A percentile compares a stretch with the other conserved stretches of the same genome.
These are phyloP conservation scores for Coniosporium apollinis DNA, from an alignment of 495 filamentous ascomycete species.

Conservation along the genomic window DNA sequence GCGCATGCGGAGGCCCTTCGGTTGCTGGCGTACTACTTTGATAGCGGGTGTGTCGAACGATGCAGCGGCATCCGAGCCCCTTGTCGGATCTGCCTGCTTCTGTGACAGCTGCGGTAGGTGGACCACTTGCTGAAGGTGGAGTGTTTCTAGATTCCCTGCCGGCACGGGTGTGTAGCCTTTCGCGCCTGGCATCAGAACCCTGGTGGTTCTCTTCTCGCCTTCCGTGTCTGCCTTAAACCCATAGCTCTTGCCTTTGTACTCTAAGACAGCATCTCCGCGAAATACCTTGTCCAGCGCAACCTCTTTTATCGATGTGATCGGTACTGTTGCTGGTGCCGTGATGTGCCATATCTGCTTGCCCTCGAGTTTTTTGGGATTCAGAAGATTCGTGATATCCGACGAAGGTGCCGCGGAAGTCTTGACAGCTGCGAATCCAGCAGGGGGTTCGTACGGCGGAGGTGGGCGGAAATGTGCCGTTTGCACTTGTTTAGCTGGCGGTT, in stretches of 20 bases:
- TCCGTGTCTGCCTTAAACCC: constrained; percentile 29
- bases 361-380: constrained; percentile 17
- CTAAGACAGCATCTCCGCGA: constrained; percentile 19
- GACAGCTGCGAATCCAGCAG: constrained; percentile 22
- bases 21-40: constrained; percentile 30
- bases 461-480: constrained; percentile 26
- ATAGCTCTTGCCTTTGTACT: constrained; percentile 26
- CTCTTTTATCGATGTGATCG: constrained; percentile 26
- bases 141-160: not conserved
- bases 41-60: constrained; percentile 22
- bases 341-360: constrained; percentile 41
- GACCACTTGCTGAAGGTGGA: constrained; percentile 18
- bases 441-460: constrained; percentile 40
- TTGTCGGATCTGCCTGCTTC: constrained; percentile 17
- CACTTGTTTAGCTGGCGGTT: constrained; percentile 1
- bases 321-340: constrained; percentile 30
- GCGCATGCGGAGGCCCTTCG: constrained; percentile 43
- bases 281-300: constrained; percentile 21
- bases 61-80: constrained; percentile 22
- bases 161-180: constrained; percentile 3
- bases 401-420: constrained; percentile 7
- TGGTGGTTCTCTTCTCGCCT: constrained; percentile 10
- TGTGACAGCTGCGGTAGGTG: constrained; percentile 20
- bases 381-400: constrained; percentile 8
- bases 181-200: not conserved